Evolutionary conservation across 106 monocot genomes (phyloP).

Genomic region (Dioscorea alata): DNA sequence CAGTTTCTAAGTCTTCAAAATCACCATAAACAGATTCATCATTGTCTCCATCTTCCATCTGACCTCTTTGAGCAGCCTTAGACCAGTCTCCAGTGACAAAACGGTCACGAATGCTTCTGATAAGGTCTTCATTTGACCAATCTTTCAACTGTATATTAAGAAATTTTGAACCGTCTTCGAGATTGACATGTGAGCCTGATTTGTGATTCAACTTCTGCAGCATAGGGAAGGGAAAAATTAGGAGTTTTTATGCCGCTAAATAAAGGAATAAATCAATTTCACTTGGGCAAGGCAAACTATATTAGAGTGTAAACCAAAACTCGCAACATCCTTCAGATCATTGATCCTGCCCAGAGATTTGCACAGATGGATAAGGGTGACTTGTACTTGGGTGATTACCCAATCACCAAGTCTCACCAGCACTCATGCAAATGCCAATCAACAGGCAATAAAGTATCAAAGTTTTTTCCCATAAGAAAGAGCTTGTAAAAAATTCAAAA

Average conservation of each 20-base stretch:
- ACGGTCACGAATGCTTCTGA: conserved; percentile 67
- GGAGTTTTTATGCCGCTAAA: too few species aligned
- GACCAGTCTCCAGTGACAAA: conserved; percentile 94
- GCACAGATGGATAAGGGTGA: too few species aligned
- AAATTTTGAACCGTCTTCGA: conserved; percentile 82
- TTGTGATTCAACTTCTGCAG: conserved; percentile 47
- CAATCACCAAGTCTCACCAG: too few species aligned
- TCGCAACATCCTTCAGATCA: not conserved
- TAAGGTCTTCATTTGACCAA: conserved; percentile 69
- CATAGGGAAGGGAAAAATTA: not conserved
- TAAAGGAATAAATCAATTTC: too few species aligned
- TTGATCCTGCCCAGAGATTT: too few species aligned
- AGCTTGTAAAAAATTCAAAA: not conserved
- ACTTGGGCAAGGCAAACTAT: too few species aligned
- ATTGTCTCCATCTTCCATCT: conserved; percentile 30
- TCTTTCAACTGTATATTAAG: conserved; percentile 42
- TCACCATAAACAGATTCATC: conserved; percentile 55
- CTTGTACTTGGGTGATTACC: too few species aligned
- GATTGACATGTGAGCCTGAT: conserved; percentile 23
- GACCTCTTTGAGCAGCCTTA: conserved; percentile 64
- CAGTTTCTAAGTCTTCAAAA: conserved; percentile 93
- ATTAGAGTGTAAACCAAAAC: not conserved
- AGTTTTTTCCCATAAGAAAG: not conserved
- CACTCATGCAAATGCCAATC: too few species aligned
- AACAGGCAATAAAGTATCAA: too few species aligned